Percentiles rank a stretch among this genome's conserved stretches.
phyloP scores from a whole-genome alignment of 768 basidiomycete species.

The Suillus sp. region DNA sequence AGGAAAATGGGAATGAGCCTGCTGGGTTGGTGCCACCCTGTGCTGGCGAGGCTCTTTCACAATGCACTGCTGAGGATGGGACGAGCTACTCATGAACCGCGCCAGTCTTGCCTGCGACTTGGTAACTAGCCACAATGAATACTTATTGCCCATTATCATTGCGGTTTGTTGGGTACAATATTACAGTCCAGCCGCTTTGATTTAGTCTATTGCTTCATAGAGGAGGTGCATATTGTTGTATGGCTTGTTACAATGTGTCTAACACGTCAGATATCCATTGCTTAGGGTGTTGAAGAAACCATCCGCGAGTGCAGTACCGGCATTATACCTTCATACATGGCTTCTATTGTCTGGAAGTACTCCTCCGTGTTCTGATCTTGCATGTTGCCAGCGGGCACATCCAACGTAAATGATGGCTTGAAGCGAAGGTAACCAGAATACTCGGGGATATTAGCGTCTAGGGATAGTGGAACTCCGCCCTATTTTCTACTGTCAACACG shows the following conservation, averaged over 20 bases:
- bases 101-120: background rate
- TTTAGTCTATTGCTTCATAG: background rate
- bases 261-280: background rate
- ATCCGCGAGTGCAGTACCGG: slow-evolving; percentile 16
- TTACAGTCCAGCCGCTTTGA: background rate
- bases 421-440: slow-evolving; percentile 73
- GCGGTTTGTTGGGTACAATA: background rate
- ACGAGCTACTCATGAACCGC: slow-evolving; percentile 33
- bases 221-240: background rate
- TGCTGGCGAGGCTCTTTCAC: slow-evolving; percentile 42
- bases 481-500: slow-evolving; percentile 28
- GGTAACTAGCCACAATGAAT: background rate
- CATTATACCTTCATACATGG: slow-evolving; percentile 40
- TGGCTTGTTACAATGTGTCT: background rate
- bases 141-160: background rate
- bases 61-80: slow-evolving; percentile 64
- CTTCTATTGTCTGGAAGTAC: slow-evolving; percentile 50
- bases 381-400: slow-evolving; percentile 73
- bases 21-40: slow-evolving; percentile 56
- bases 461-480: slow-evolving; percentile 54
- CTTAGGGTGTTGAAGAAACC: background rate
- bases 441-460: slow-evolving; percentile 74
- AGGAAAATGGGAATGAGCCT: slow-evolving; percentile 72
- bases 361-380: slow-evolving; percentile 69
- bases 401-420: slow-evolving; percentile 79